phyloP scores from a whole-genome alignment of 371 early-diverging fungal species.

The Lichtheimia ramosa region DNA sequence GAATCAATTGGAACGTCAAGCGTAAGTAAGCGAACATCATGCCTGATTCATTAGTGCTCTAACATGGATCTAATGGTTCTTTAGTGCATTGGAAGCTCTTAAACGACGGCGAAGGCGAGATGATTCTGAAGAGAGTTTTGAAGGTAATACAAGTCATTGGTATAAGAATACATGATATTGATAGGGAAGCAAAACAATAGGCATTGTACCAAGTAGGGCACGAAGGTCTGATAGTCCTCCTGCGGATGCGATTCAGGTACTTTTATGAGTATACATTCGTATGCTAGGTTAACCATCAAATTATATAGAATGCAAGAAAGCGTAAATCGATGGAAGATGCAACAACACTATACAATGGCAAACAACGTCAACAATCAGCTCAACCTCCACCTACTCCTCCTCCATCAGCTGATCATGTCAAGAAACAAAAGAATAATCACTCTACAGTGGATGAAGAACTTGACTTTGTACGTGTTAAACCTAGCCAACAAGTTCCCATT shows the following conservation, averaged over 20 bases:
- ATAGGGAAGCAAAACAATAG: too few relatives aligned
- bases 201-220: too few relatives aligned
- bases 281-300: neutral
- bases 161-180: neutral
- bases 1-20: conserved; percentile 36
- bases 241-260: neutral
- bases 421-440: conserved; percentile 6
- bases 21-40: conserved; percentile 26
- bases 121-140: conserved; percentile 19
- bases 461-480: conserved; percentile 46
- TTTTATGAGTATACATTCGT: neutral
- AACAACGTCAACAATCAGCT: conserved; percentile 1
- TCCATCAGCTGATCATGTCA: conserved; percentile 5
- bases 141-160: conserved; percentile 8
- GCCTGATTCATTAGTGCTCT: neutral
- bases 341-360: neutral
- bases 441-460: conserved; percentile 20
- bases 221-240: neutral
- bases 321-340: neutral
- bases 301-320: neutral
- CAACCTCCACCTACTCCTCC: neutral
- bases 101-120: conserved; percentile 35
- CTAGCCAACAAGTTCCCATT: conserved; percentile 75
- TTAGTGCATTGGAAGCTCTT: conserved; percentile 22
- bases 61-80: neutral